Evolutionary conservation across 257 asterid species (phyloP).

Genomic region (Primulina tabacum): DNA sequence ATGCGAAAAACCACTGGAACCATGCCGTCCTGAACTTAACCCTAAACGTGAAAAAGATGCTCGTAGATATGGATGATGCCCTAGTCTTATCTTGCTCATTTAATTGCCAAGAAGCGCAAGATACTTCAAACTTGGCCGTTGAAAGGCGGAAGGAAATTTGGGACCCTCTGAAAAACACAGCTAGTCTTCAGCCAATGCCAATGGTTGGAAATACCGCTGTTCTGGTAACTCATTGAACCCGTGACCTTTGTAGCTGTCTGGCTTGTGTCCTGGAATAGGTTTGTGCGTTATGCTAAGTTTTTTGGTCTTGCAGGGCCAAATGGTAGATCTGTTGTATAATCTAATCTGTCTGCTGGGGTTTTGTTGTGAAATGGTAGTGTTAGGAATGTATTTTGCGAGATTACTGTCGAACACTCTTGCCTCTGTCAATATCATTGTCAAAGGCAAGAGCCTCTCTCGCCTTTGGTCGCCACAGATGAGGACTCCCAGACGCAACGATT

Average conservation of each 20-base stretch:
- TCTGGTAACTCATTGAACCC: constrained; percentile 30
- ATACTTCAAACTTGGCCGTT: constrained; percentile 23
- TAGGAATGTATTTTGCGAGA: not conserved
- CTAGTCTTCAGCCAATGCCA: constrained; percentile 43
- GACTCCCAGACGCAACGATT: too few species aligned
- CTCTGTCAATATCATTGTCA: not conserved
- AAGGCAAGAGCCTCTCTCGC: too few species aligned
- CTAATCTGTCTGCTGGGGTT: not conserved
- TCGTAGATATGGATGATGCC: constrained; percentile 37
- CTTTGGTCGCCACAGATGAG: too few species aligned
- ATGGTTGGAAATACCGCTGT: constrained; percentile 52
- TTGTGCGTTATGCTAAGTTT: not conserved
- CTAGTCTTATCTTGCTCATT: constrained; percentile 35
- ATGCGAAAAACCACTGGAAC: constrained; percentile 39
- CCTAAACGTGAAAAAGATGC: constrained; percentile 33
- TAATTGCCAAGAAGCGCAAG: constrained; percentile 31
- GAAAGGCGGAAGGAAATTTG: constrained; percentile 38
- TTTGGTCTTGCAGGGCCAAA: not conserved
- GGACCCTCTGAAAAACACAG: constrained; percentile 37
- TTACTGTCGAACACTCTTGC: not conserved
- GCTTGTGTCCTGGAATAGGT: not conserved
- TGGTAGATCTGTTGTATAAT: not conserved
- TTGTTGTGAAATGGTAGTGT: not conserved
- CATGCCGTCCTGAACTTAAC: constrained; percentile 41
- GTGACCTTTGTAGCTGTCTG: not conserved